Conservation (phyloP, 2,329 filamentous ascomycete genomes). For the Helminthosporium solani region DNA sequence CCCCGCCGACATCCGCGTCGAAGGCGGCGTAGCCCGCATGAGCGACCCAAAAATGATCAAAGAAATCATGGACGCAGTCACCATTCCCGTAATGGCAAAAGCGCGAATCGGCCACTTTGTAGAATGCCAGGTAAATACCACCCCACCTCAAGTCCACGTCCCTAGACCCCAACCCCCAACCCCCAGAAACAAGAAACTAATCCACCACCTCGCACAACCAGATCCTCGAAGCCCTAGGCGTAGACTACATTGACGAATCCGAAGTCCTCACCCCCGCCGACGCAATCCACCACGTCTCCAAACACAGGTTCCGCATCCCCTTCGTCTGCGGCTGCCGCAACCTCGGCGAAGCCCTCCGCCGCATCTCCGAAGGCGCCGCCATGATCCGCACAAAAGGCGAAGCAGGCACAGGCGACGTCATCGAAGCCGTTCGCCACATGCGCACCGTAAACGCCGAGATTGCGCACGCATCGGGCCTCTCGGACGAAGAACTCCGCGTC, state of each 20-base stretch:
- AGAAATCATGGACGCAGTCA: constrained; percentile 91
- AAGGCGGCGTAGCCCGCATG: constrained; percentile 96
- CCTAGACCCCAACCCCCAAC: too few species aligned
- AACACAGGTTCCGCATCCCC: constrained; percentile 76
- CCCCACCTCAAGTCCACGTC: too few species aligned
- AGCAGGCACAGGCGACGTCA: constrained; percentile 93
- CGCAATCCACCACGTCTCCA: constrained; percentile 86
- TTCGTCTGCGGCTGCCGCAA: constrained; percentile 97
- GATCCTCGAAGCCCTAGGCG: constrained; percentile 91
- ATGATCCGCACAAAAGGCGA: constrained; percentile 99
- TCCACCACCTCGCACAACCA: too few species aligned
- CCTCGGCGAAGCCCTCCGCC: constrained; percentile 85
- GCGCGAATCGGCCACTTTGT: constrained; percentile 97
- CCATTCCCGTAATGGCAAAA: constrained; percentile 99
- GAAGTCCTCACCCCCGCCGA: constrained; percentile 97
- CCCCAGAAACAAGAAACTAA: too few species aligned
- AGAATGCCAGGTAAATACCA: constrained; percentile 72
- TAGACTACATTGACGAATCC: constrained; percentile 98
- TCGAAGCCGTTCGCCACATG: constrained; percentile 96
- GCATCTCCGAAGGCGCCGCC: constrained; percentile 89
- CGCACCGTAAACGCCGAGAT: constrained; percentile 85
- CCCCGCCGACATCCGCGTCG: constrained; percentile 87
- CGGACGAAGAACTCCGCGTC: constrained; percentile 72
- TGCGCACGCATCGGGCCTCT: constrained; percentile 64
- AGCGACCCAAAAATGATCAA: constrained; percentile 92